Conservation (phyloP, 1,284 basidiomycete species). For the Pseudozyma sp. region DNA sequence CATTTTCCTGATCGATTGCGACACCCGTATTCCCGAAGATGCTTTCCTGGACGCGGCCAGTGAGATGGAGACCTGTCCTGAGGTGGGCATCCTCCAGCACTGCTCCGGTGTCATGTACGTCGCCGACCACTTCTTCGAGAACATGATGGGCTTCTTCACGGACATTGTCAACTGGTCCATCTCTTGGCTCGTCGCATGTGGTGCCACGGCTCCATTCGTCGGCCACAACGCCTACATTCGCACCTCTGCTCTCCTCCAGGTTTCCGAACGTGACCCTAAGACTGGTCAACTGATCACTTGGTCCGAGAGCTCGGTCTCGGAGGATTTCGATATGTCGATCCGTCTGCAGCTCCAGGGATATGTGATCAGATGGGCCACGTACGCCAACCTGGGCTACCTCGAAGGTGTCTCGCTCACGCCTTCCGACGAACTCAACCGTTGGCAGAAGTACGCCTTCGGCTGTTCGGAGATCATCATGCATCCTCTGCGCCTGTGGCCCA, state of each 20-base stretch:
- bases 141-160: conserved; percentile 81
- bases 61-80: conserved; percentile 80
- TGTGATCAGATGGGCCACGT: conserved; percentile 84
- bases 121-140: conserved; percentile 85
- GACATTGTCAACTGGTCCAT: conserved; percentile 49
- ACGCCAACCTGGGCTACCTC: conserved; percentile 82
- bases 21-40: conserved; percentile 85
- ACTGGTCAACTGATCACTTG: conserved; percentile 80
- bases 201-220: conserved; percentile 76
- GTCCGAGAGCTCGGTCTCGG: conserved; percentile 83
- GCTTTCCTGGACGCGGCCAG: conserved; percentile 85
- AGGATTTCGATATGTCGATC: conserved; percentile 83
- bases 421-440: conserved; percentile 83
- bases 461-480: conserved; percentile 69
- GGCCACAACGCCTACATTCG: conserved; percentile 88
- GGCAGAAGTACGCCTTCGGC: conserved; percentile 88
- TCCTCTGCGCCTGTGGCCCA: conserved; percentile 76
- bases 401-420: conserved; percentile 82
- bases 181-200: conserved; percentile 70
- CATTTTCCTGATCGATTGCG: conserved; percentile 73
- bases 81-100: conserved; percentile 84
- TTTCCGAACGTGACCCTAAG: conserved; percentile 74
- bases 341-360: conserved; percentile 71
- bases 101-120: conserved; percentile 85
- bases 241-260: conserved; percentile 86